Base-by-base conservation (phyloP, 305 asterid species). In the Euphrasia arctica region DNA sequence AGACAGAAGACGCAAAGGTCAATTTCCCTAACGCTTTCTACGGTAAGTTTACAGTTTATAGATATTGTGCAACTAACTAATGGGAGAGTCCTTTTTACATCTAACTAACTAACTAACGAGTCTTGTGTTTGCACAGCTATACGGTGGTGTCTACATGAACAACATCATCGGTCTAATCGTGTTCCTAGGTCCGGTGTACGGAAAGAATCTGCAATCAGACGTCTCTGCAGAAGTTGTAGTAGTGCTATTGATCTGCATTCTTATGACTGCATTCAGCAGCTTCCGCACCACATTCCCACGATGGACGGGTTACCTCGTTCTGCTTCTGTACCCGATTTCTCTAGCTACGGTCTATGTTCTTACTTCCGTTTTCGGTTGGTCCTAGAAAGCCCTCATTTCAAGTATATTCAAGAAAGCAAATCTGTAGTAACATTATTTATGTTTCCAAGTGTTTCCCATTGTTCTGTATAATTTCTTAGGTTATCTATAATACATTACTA, bases 131-230 rank as follows among this genome's bases (percentile, higher is more conserved):
- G 8, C 22, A 65, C 79, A 83, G 90, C 48, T 83, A 10, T 83
- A 83, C 54, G 69, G 76, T 14, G 82, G 78, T 0, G 85, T 81
- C 65, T 81, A 71, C 85, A 79, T 83, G 85, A 72, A 68, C 80
- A 83, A 79, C 28, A 32, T 81, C 3, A 73, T 79, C 1, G 85
- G 90, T 4, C 54, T 81, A 60, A 71, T 79, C 12, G 72, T 64
- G 52, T 83, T 72, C 73, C 75, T 83, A 12, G 77, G 71, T 4
- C 85, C 83, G 22, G 80, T 81, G 18, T 83, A 70, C 11, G 70
- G 61, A 18, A 78, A 77, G 9, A 48, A 79, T 64, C 47, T 83
- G 60, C 2, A 72, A 9, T 45, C 72, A 1, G 61, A 75, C 48
- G 83, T 60, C 14, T 62, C 78, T 0, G 75, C 79, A 0, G 83